These are phyloP conservation scores for Paramecium octaurelia DNA, from an alignment of 73 alveolate genomes.

Conservation along the genomic window DNA sequence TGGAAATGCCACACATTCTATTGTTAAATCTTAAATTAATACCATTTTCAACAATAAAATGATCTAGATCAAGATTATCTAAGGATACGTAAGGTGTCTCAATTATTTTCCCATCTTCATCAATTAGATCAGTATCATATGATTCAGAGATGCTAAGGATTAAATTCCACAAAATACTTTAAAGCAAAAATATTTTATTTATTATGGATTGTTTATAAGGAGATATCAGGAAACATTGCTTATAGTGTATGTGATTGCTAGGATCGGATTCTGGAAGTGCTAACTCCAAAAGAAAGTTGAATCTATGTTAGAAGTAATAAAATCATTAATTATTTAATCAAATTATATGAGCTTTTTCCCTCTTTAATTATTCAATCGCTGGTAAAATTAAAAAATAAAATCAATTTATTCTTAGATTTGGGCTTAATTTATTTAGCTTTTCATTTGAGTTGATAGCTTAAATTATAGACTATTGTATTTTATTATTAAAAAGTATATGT, in stretches of 20 bases:
- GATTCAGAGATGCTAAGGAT: background rate
- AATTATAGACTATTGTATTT: background rate
- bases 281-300: background rate
- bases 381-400: background rate
- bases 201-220: background rate
- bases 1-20: constrained; percentile 4
- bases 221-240: background rate
- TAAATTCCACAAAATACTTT: background rate
- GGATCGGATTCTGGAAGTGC: background rate
- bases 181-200: background rate
- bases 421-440: background rate
- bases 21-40: background rate
- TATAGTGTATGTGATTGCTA: background rate
- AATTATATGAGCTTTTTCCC: background rate
- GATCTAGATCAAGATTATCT: constrained; percentile 10
- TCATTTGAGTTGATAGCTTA: background rate
- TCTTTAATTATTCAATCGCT: background rate
- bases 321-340: background rate
- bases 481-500: background rate
- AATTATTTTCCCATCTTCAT: background rate
- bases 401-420: background rate
- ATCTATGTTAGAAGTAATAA: background rate
- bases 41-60: background rate
- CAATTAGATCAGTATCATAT: constrained; percentile 6
- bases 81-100: constrained; percentile 4